A percentile compares a stretch with the other conserved stretches of the same genome.
phyloP scores from a whole-genome alignment of 345 rosid genomes.

The Gynandropsis gynandra region DNA sequence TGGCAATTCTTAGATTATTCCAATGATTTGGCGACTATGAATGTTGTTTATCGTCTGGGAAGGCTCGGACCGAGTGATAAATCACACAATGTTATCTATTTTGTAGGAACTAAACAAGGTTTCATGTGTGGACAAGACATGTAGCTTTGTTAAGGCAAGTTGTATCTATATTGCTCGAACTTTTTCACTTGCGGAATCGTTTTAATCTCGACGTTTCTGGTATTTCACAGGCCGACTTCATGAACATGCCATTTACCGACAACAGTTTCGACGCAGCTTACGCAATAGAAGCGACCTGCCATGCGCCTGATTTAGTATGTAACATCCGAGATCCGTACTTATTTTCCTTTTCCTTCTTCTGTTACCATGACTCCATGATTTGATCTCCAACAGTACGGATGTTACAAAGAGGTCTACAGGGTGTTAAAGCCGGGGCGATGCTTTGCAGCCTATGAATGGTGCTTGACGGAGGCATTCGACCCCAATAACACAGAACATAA shows the following conservation, averaged over 20 bases:
- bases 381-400: conserved; percentile 48
- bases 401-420: conserved; percentile 93
- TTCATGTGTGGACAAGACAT: conserved; percentile 81
- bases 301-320: conserved; percentile 98
- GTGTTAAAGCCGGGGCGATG: conserved; percentile 90
- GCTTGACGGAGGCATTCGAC: conserved; percentile 90
- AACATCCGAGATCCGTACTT: not conserved
- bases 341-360: conserved; percentile 10
- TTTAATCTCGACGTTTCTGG: too few relatives aligned
- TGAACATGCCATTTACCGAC: conserved; percentile 97
- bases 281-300: conserved; percentile 99
- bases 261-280: conserved; percentile 80
- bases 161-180: conserved; percentile 11
- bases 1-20: too few relatives aligned
- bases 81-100: too few relatives aligned
- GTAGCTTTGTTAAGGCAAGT: conserved; percentile 88
- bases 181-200: too few relatives aligned
- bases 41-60: too few relatives aligned
- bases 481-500: conserved; percentile 66
- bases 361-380: not conserved
- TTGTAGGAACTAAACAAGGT: conserved; percentile 65
- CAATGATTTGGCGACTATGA: too few relatives aligned
- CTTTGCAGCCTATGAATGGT: conserved; percentile 95
- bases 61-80: too few relatives aligned
- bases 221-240: conserved; percentile 87